Base-by-base conservation (phyloP, 1,284 basidiomycete species). In the Cutaneotrichosporon curvatum region DNA sequence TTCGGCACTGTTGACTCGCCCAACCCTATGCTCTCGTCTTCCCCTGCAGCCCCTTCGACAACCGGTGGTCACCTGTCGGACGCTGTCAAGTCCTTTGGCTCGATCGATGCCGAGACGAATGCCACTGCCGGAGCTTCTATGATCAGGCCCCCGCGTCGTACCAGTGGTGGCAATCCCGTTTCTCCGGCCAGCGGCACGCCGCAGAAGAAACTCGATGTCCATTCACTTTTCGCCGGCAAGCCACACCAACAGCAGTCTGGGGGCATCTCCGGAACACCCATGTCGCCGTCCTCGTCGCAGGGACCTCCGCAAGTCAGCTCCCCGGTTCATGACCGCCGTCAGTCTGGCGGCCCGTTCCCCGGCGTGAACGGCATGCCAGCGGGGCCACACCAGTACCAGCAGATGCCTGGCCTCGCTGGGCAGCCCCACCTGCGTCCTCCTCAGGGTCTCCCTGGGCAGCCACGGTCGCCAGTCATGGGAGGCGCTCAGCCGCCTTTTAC, bases 1-100 rank as follows among this genome's bases (percentile, higher is more conserved):
- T 90, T 90, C 74, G 87, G 87, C 60, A 88, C 87, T 37, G 85
- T 90, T 48, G 84, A 86, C 61, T 79, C 67, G 21, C 68, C 71
- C 20, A 66, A 65, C 47, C 56, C 70, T 1, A 47, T 64, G 28
- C 56, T 74, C 23, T 72, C 72, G 3, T 72, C 71, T 5, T 73
- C 71, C 1, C 72, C 73, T 1, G 72, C 72, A 11, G 68, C 68
- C n/a, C 70, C 70, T 6, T 67, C 66, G 10, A 65, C 61, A 9
- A 71, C 67, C 7, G 72, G 72, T 19, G 46, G 60, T 36, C 68
- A 72, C 51, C 61, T 74, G 30, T 58, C 61, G 22, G 64, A 68
- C 42, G 60, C 75, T 54, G 82, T 87, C 60, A 85, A 82, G 69
- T 79, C 83, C 33, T 89, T 89, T 68, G 85, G 87, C 60, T 76